A percentile compares a stretch with the other conserved stretches of the same genome.
These are phyloP conservation scores for Caryopteris hybrid DNA, from an alignment of 305 asterid genomes.

Conservation along the genomic window DNA sequence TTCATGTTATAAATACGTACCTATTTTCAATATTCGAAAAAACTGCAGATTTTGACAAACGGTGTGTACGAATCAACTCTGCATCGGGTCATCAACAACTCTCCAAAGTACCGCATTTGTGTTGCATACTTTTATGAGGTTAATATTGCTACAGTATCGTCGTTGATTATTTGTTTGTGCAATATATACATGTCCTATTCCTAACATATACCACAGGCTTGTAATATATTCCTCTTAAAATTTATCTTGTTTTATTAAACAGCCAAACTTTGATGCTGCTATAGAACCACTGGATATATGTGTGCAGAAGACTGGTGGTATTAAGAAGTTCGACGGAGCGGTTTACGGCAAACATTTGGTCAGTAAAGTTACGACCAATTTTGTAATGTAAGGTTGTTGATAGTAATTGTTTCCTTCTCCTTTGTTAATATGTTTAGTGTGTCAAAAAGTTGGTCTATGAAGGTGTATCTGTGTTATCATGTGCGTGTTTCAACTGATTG, in stretches of 20 bases:
- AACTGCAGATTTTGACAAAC: slow-evolving; percentile 58
- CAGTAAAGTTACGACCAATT: slow-evolving; percentile 68
- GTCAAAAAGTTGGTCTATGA: not conserved
- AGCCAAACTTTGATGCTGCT: slow-evolving; percentile 80
- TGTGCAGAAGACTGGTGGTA: slow-evolving; percentile 56
- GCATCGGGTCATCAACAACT: slow-evolving; percentile 70
- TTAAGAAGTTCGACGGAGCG: slow-evolving; percentile 56
- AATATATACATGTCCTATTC: not conserved
- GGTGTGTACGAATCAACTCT: slow-evolving; percentile 80
- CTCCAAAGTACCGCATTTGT: slow-evolving; percentile 61
- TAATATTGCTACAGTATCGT: not conserved
- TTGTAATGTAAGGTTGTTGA: slow-evolving; percentile 23
- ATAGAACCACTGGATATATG: slow-evolving; percentile 65
- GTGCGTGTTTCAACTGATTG: not conserved
- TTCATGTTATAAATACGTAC: not conserved
- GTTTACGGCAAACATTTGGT: slow-evolving; percentile 86
- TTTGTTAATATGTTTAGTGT: not conserved
- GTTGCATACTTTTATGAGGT: slow-evolving; percentile 94
- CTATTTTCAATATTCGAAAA: not conserved
- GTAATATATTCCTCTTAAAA: not conserved
- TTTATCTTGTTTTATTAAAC: slow-evolving; percentile 1
- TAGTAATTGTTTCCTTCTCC: not conserved
- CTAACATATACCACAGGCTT: not conserved
- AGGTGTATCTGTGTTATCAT: not conserved
- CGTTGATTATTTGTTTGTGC: not conserved